Evolutionary conservation across 495 filamentous ascomycete genomes (phyloP).

Genomic region (Podospora conica): DNA sequence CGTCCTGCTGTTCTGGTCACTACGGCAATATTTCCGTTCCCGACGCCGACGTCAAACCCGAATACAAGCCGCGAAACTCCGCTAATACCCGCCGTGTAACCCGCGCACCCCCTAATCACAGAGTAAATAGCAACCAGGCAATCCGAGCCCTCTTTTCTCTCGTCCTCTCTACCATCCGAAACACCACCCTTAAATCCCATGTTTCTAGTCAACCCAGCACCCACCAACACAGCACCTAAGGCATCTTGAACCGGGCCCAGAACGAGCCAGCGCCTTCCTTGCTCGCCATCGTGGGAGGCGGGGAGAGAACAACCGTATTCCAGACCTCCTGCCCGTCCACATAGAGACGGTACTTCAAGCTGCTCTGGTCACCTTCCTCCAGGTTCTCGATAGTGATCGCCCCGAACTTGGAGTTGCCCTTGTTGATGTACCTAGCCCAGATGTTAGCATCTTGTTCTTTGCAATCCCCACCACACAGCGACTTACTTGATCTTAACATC

Average conservation of each 20-base stretch:
- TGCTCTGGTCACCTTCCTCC: conserved; percentile 51
- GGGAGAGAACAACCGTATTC: conserved; percentile 57
- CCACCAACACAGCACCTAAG: not conserved
- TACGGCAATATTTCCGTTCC: not conserved
- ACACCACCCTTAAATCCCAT: not conserved
- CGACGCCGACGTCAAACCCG: not conserved
- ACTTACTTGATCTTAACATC: conserved; percentile 73
- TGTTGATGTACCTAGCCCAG: conserved; percentile 60
- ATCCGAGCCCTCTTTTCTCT: not conserved
- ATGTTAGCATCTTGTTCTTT: not conserved
- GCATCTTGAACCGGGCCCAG: conserved; percentile 34
- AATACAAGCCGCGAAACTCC: not conserved
- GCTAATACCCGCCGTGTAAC: not conserved
- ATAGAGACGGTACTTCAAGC: conserved; percentile 75
- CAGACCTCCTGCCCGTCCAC: conserved; percentile 74
- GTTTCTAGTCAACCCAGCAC: not conserved
- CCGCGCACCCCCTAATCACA: not conserved
- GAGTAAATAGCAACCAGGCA: not conserved
- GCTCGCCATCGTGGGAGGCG: conserved; percentile 25
- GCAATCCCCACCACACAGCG: not conserved
- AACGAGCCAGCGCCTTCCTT: conserved; percentile 25
- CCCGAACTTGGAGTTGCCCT: conserved; percentile 87
- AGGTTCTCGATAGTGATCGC: conserved; percentile 72
- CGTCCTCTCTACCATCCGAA: not conserved
- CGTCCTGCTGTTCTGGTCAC: not conserved